phyloP scores from a whole-genome alignment of 1,284 basidiomycete genomes.

The Trametes sp. region DNA sequence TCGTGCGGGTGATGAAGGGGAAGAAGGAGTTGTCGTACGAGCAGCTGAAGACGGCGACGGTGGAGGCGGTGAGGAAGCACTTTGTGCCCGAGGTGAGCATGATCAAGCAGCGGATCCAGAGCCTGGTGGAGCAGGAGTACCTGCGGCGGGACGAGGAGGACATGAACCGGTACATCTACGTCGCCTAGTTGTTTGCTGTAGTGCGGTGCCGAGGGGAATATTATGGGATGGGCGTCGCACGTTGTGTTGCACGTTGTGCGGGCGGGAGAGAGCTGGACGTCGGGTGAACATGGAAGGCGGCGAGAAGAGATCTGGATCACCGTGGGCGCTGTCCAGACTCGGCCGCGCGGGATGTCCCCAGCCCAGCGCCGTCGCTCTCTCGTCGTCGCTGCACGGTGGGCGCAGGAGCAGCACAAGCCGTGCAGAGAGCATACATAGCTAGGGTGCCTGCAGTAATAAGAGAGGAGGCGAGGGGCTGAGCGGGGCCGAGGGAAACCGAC shows the following conservation, averaged over 20 bases:
- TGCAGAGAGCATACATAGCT: too few relatives aligned
- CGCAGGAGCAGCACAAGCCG: background rate
- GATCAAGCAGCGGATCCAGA: slow-evolving; percentile 87
- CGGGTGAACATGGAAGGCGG: background rate
- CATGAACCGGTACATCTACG: slow-evolving; percentile 76
- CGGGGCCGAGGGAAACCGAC: slow-evolving; percentile 16
- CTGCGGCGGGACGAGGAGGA: slow-evolving; percentile 79
- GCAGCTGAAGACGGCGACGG: slow-evolving; percentile 78
- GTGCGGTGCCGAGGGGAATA: background rate
- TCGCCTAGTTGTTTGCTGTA: slow-evolving; percentile 57
- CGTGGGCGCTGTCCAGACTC: slow-evolving; percentile 4
- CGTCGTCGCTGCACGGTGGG: background rate
- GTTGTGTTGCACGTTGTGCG: background rate
- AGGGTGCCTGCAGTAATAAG: background rate
- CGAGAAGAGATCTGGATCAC: slow-evolving; percentile 11
- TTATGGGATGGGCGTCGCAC: background rate
- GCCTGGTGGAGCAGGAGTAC: slow-evolving; percentile 88
- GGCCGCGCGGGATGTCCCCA: background rate
- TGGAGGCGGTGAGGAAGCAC: slow-evolving; percentile 83
- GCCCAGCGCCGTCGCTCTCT: background rate
- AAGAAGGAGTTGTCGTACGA: slow-evolving; percentile 84
- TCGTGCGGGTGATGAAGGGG: slow-evolving; percentile 95
- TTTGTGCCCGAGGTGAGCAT: slow-evolving; percentile 76
- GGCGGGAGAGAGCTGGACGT: background rate
- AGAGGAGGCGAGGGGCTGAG: background rate